phyloP scores from a whole-genome alignment of 2,329 filamentous ascomycete genomes.

The Penicillium rolfsii region DNA sequence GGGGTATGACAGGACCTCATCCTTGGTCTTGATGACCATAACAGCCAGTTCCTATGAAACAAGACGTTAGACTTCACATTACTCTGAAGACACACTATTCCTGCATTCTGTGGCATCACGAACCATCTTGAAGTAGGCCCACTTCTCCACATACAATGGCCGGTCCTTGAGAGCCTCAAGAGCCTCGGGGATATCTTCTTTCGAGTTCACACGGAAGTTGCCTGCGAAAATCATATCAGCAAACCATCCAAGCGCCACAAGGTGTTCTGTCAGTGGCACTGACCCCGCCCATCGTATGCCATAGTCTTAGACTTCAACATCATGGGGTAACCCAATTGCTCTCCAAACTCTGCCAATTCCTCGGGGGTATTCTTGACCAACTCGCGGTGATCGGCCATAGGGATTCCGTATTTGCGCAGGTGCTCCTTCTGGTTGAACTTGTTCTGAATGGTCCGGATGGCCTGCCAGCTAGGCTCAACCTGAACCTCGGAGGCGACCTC shows the following conservation, averaged over 20 bases:
- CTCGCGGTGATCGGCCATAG: slow-evolving; percentile 71
- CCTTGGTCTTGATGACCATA: slow-evolving; percentile 90
- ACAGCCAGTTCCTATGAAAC: slow-evolving; percentile 72
- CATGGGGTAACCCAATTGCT: slow-evolving; percentile 74
- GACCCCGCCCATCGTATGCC: slow-evolving; percentile 87
- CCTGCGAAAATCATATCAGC: slow-evolving; percentile 44
- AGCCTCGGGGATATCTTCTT: slow-evolving; percentile 66
- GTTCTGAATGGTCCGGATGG: slow-evolving; percentile 86
- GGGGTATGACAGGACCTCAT: slow-evolving; percentile 75
- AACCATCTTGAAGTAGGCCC: slow-evolving; percentile 75
- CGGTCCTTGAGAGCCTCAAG: slow-evolving; percentile 68
- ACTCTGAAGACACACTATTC: background rate
- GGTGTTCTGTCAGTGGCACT: slow-evolving; percentile 34
- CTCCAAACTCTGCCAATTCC: slow-evolving; percentile 66
- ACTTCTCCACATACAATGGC: slow-evolving; percentile 86
- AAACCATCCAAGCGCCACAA: background rate
- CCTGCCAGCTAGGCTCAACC: slow-evolving; percentile 82
- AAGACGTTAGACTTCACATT: background rate
- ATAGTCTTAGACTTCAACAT: slow-evolving; percentile 92
- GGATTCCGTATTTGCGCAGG: slow-evolving; percentile 67
- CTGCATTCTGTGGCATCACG: slow-evolving; percentile 5
- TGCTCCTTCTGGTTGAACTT: slow-evolving; percentile 90
- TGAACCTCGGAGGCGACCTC: slow-evolving; percentile 71
- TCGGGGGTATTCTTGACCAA: slow-evolving; percentile 62
- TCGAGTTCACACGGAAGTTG: slow-evolving; percentile 66